Evolutionary conservation across 371 early-diverging fungal genomes (phyloP).

Genomic region (Coemansia sp.): DNA sequence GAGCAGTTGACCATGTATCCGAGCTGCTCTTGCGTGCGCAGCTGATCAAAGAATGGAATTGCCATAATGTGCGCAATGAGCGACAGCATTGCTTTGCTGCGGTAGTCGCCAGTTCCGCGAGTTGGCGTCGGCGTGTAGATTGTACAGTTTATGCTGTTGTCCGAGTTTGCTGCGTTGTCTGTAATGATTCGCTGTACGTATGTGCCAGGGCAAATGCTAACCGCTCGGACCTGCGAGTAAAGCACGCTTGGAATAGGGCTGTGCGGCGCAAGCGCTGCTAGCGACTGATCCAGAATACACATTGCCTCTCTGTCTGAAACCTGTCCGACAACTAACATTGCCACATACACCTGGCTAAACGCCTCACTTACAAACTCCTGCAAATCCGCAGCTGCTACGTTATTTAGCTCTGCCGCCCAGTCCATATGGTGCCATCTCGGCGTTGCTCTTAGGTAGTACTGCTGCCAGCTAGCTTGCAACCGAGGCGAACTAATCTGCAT

Average conservation of each 20-base stretch:
- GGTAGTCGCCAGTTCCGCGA: not conserved
- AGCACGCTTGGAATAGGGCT: not conserved
- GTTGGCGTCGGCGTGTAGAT: not conserved
- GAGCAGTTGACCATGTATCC: conserved; percentile 57
- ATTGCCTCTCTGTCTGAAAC: not conserved
- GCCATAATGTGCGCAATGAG: conserved; percentile 53
- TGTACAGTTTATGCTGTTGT: conserved; percentile 11
- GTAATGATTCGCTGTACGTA: conserved; percentile 1
- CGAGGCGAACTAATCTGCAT: not conserved
- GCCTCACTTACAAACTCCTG: not conserved
- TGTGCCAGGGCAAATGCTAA: conserved; percentile 3
- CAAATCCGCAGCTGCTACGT: not conserved
- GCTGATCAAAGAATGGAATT: conserved; percentile 87
- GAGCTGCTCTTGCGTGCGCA: conserved; percentile 89
- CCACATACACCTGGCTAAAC: not conserved
- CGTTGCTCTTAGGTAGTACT: not conserved
- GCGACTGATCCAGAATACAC: not conserved
- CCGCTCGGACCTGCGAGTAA: not conserved
- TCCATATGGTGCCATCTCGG: not conserved
- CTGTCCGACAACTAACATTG: not conserved
- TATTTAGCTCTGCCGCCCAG: not conserved
- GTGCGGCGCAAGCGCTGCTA: not conserved
- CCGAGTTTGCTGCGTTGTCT: not conserved
- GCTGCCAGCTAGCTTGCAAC: not conserved
- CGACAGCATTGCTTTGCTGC: not conserved